A percentile compares a stretch with the other conserved stretches of the same genome.
Evolutionary conservation across 2,329 filamentous ascomycete genomes (phyloP).

Genomic region (Periglandula ipomoeae): DNA sequence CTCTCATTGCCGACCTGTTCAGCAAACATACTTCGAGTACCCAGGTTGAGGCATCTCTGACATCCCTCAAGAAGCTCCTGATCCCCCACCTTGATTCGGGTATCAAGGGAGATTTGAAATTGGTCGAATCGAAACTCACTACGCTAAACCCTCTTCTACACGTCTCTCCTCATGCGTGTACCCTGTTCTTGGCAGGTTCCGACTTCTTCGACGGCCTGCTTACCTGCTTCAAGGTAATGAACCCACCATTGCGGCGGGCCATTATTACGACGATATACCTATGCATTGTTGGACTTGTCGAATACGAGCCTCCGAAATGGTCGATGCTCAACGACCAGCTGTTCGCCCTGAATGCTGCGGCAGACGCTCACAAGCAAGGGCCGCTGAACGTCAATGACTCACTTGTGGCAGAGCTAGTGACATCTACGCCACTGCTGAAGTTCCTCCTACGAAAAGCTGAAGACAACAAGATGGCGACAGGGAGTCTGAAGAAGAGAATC

Average conservation of each 20-base stretch:
- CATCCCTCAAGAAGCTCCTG: slow-evolving; percentile 51
- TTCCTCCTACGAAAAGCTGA: slow-evolving; percentile 49
- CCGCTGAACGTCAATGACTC: slow-evolving; percentile 54
- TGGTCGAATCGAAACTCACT: slow-evolving; percentile 45
- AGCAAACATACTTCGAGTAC: slow-evolving; percentile 32
- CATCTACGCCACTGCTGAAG: slow-evolving; percentile 65
- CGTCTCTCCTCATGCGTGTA: slow-evolving; percentile 45
- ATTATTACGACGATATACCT: slow-evolving; percentile 69
- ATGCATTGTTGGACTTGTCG: slow-evolving; percentile 61
- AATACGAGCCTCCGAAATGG: slow-evolving; percentile 57
- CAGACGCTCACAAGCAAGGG: slow-evolving; percentile 52
- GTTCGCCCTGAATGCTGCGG: slow-evolving; percentile 66
- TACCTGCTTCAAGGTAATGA: slow-evolving; percentile 54
- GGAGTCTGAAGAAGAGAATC: slow-evolving; percentile 51
- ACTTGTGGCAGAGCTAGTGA: slow-evolving; percentile 73
- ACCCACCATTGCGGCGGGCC: slow-evolving; percentile 52
- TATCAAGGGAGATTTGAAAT: slow-evolving; percentile 43
- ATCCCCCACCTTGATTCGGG: slow-evolving; percentile 55
- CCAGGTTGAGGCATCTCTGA: slow-evolving; percentile 44
- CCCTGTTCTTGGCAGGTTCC: slow-evolving; percentile 69
- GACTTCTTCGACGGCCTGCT: slow-evolving; percentile 77
- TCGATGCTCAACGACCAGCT: slow-evolving; percentile 75
- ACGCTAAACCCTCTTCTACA: slow-evolving; percentile 56
- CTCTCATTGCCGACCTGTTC: slow-evolving; percentile 42
- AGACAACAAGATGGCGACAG: slow-evolving; percentile 37